Evolutionary conservation across 345 rosid genomes (phyloP), one percentile per base, ranked within the genome.

Genomic region (Populus simonii): DNA sequence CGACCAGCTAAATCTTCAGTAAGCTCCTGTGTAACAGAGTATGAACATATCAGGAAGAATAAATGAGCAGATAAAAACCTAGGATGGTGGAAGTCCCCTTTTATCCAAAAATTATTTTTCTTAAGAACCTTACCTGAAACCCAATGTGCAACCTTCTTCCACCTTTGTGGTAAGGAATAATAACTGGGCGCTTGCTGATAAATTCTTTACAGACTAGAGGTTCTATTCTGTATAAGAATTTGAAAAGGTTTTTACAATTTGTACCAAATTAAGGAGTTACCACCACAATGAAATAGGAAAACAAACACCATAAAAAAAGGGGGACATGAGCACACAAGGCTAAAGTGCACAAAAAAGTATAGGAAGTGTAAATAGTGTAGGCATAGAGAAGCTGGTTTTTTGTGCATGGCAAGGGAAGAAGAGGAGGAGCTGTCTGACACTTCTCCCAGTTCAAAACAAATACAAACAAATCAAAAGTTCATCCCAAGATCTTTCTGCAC

Each of bases 91-190:
- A 57, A 38, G 5, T 36, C 3, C 11, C 61, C 36, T 23, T 39
- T 65, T 41, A 69, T 22, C 20, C 41, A 27, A 16, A 9, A 1
- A 22, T 59, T 38, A 20, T 10, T 38, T 13, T 36, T 72, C 33
- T 45, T 9, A 67, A 76, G 43, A 43, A 27, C 61, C 77, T 59
- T 82, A 96, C 99, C 89, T 91, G 97, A 69, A 92, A 87, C 57
- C 98, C 98, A 80, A 94, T 93, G 73, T 96, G 99, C 92, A 96
- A 78, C 87, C 98, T 88, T 87, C 85, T 93, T 75, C 99, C 99
- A 73, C 99, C 99, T 89, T 80, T 92, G 85, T 96, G 97, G 80
- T 96, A 96, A 79, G 99, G 99, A 78, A 96, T 74, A 80, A 92
- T 86, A 76, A 92, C 94, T 6, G 99, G 99, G 76, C 97, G 92